Percentiles rank a stretch among this genome's conserved stretches.
These are phyloP conservation scores for Chlorella sp. DNA, from an alignment of 139 green algal species.

Conservation along the genomic window DNA sequence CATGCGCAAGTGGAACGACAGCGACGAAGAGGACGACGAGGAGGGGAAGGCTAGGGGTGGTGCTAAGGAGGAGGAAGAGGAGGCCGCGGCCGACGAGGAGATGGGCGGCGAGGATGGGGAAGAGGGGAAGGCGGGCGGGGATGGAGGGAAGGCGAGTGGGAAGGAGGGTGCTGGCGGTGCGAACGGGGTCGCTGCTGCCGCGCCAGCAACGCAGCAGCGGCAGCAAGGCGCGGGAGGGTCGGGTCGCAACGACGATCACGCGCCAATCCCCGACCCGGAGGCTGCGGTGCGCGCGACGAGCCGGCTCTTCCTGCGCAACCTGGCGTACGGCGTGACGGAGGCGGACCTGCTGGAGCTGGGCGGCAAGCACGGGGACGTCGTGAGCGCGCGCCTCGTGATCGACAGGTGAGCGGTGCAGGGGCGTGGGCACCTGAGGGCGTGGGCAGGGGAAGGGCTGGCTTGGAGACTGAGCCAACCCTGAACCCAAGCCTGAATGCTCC, in stretches of 20 bases:
- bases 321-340: slow-evolving; percentile 83
- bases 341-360: slow-evolving; percentile 78
- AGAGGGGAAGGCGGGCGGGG: neutral
- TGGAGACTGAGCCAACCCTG: too few species aligned
- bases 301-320: slow-evolving; percentile 92
- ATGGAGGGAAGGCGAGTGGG: too few species aligned
- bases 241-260: neutral
- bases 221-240: neutral
- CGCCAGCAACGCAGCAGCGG: neutral
- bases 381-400: slow-evolving; percentile 85
- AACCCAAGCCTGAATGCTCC: too few species aligned
- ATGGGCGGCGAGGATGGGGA: slow-evolving; percentile 1
- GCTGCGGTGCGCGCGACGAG: slow-evolving; percentile 37
- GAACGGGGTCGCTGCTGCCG: slow-evolving; percentile 6
- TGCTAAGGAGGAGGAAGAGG: too few species aligned
- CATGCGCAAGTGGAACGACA: slow-evolving; percentile 48
- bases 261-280: neutral
- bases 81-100: neutral
- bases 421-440: too few species aligned
- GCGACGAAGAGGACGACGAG: slow-evolving; percentile 43
- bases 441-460: too few species aligned
- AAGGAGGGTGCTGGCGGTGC: too few species aligned
- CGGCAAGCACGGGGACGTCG: slow-evolving; percentile 65
- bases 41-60: too few species aligned
- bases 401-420: slow-evolving; percentile 71